phyloP scores from a whole-genome alignment of 2,329 filamentous ascomycete genomes.

The Cyphellophora attinorum region DNA sequence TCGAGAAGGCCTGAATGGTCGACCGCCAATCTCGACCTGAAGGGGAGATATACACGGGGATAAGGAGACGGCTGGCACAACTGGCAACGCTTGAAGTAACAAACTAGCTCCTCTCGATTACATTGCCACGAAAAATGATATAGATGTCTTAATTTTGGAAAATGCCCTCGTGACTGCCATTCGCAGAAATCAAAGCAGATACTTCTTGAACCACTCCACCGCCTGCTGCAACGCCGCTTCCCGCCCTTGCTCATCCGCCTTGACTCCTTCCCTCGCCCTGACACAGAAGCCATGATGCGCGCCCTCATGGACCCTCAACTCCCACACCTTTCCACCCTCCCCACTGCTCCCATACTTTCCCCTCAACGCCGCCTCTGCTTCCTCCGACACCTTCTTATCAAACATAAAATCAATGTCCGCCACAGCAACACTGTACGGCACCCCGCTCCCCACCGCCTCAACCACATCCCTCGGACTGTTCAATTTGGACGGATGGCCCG shows the following conservation, averaged over 20 bases:
- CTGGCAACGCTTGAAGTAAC: too few species aligned
- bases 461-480: slow-evolving; percentile 33
- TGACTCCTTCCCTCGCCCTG: slow-evolving; percentile 4
- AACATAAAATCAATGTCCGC: slow-evolving; percentile 33
- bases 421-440: slow-evolving; percentile 12
- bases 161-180: too few species aligned
- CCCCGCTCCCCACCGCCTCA: slow-evolving; percentile 12
- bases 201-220: slow-evolving; percentile 15
- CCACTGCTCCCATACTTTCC: slow-evolving; percentile 4
- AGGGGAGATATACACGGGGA: too few species aligned
- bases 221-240: slow-evolving; percentile 11
- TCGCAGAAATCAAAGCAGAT: slow-evolving; percentile 12
- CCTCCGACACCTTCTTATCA: slow-evolving; percentile 32
- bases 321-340: slow-evolving; percentile 8
- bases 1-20: too few species aligned
- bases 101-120: too few species aligned
- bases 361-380: slow-evolving; percentile 12
- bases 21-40: too few species aligned
- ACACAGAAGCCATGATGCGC: slow-evolving; percentile 14
- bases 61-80: too few species aligned
- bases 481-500: slow-evolving; percentile 41
- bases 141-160: too few species aligned
- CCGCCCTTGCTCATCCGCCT: slow-evolving; percentile 5
- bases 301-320: slow-evolving; percentile 15
- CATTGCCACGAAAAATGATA: too few species aligned